phyloP scores from a whole-genome alignment of 352 stramenopile genomes.

The Pythium dissotocum region DNA sequence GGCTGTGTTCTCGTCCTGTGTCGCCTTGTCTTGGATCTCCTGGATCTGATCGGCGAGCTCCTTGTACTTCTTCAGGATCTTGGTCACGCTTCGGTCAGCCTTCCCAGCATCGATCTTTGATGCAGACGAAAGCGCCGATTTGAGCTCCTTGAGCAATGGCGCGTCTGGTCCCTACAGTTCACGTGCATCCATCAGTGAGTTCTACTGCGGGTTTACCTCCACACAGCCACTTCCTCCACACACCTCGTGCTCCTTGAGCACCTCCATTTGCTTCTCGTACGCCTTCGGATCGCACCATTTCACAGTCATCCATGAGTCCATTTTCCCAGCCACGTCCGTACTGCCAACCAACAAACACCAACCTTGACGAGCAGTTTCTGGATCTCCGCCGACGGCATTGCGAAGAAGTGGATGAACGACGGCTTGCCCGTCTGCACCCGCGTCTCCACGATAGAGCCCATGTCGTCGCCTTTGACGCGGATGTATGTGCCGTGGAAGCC shows the following conservation, averaged over 20 bases:
- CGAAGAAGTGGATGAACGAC: slow-evolving; percentile 85
- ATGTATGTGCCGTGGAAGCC: slow-evolving; percentile 80
- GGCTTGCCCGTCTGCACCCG: slow-evolving; percentile 66
- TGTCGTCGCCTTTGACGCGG: slow-evolving; percentile 79
- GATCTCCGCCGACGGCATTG: slow-evolving; percentile 69
- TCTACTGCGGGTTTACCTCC: not conserved
- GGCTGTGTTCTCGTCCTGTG: slow-evolving; percentile 48
- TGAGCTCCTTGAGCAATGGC: slow-evolving; percentile 72
- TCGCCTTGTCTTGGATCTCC: slow-evolving; percentile 56
- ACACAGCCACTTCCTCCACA: not conserved
- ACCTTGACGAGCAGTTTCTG: slow-evolving; percentile 67
- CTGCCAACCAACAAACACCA: not conserved
- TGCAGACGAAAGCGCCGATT: slow-evolving; percentile 49
- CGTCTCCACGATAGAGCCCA: slow-evolving; percentile 85
- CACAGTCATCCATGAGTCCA: not conserved
- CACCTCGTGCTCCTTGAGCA: slow-evolving; percentile 71
- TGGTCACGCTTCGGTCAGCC: slow-evolving; percentile 63
- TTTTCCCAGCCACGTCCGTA: not conserved
- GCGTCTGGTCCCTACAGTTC: slow-evolving; percentile 21
- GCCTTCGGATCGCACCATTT: slow-evolving; percentile 27
- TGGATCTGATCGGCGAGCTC: slow-evolving; percentile 71
- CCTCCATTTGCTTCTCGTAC: slow-evolving; percentile 86
- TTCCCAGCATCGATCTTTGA: slow-evolving; percentile 63
- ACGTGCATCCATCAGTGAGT: not conserved
- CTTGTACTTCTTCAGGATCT: slow-evolving; percentile 72